Percentiles rank a stretch among this genome's conserved stretches.
These are phyloP conservation scores for Candida incommunis DNA, from an alignment of 805 yeast species.

Conservation along the genomic window DNA sequence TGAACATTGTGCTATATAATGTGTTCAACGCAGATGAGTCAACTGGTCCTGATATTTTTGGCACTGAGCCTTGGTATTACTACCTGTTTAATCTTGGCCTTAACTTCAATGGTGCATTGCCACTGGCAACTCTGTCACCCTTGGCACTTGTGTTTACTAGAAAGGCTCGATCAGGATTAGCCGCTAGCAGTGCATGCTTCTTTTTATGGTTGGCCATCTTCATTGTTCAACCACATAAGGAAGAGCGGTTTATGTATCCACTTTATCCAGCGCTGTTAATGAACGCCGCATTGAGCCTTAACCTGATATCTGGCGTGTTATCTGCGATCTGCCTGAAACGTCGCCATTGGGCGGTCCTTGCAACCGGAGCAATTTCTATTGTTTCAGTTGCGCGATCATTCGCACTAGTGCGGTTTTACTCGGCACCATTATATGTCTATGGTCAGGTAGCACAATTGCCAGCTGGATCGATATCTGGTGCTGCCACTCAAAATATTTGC, in stretches of 20 bases:
- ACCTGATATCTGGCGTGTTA: conserved; percentile 6
- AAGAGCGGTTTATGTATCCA: conserved; percentile 83
- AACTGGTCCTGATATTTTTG: conserved; percentile 84
- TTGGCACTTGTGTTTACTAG: conserved; percentile 3
- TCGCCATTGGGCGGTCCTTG: conserved; percentile 1
- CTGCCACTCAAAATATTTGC: conserved; percentile 65
- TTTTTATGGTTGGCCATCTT: conserved; percentile 57
- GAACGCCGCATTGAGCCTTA: conserved; percentile 41
- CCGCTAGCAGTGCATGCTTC: conserved; percentile 31
- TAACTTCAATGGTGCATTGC: conserved; percentile 49
- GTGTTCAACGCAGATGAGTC: conserved; percentile 52
- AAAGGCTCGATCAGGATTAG: background rate
- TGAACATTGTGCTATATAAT: conserved; percentile 72
- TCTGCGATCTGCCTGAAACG: conserved; percentile 4
- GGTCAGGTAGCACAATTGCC: conserved; percentile 18
- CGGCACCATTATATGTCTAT: conserved; percentile 57
- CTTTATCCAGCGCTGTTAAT: conserved; percentile 57
- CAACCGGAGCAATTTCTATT: conserved; percentile 8
- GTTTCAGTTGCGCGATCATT: conserved; percentile 38
- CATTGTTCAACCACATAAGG: conserved; percentile 74
- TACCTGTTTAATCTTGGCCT: conserved; percentile 54
- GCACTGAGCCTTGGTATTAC: conserved; percentile 65
- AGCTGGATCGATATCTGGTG: conserved; percentile 13
- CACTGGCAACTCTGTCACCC: conserved; percentile 10
- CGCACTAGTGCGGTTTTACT: conserved; percentile 51